phyloP scores from a whole-genome alignment of 106 monocot species.

The Dendrobium nobile region DNA sequence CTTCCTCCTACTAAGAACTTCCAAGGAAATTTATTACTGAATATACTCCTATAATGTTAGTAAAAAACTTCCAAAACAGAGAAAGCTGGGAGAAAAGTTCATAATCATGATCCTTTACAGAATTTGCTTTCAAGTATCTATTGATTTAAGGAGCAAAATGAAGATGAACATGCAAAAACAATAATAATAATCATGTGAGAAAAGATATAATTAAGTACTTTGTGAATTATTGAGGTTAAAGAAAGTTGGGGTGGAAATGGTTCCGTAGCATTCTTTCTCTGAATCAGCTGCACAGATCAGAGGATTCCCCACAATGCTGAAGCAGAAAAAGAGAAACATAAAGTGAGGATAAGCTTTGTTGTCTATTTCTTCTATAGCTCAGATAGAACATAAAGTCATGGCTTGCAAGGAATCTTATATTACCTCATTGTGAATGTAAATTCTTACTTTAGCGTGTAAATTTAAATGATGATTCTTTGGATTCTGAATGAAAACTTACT shows the following conservation, averaged over 20 bases:
- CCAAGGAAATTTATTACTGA: no score
- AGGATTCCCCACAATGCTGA: constrained; percentile 45
- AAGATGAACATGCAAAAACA: neutral
- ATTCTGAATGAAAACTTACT: constrained; percentile 9
- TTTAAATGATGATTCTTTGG: neutral
- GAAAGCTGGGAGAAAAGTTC: neutral
- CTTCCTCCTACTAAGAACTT: no score
- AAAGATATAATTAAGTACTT: constrained; percentile 8
- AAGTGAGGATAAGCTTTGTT: neutral
- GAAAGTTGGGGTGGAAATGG: constrained; percentile 8
- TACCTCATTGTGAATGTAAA: neutral
- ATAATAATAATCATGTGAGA: neutral
- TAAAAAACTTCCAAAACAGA: neutral
- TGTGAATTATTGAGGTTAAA: constrained; percentile 23
- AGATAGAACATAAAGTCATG: neutral
- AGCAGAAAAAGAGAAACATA: constrained; percentile 1
- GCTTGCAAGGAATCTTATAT: neutral
- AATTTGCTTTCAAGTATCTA: neutral
- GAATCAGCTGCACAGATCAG: constrained; percentile 27
- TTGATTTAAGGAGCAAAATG: neutral
- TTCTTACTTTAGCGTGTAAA: neutral
- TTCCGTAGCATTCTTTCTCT: constrained; percentile 29
- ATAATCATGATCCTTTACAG: neutral
- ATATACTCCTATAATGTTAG: no score
- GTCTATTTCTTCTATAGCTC: neutral